Percentiles rank a stretch among this genome's conserved stretches.
Conservation (phyloP, 148 eudicot species). For the Cornus kousa region DNA sequence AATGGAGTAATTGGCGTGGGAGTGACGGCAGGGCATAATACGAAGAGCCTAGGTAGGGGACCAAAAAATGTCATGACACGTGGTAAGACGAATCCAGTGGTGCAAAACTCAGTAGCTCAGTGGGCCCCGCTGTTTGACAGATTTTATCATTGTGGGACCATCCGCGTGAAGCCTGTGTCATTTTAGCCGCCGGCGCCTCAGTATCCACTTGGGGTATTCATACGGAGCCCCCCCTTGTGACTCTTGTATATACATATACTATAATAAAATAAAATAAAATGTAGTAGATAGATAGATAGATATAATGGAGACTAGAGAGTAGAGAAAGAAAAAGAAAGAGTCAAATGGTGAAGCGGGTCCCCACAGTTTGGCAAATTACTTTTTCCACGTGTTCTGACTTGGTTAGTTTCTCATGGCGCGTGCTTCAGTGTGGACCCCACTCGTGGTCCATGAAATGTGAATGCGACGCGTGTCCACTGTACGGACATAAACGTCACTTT, state of each 20-base stretch:
- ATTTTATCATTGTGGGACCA: neutral
- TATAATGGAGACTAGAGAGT: neutral
- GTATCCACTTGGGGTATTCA: neutral
- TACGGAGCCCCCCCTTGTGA: no score
- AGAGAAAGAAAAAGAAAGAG: neutral
- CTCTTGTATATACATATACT: no score
- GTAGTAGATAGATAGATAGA: no score
- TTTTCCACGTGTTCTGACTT: neutral
- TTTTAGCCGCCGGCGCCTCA: conserved; percentile 1
- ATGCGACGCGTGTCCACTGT: conserved; percentile 1
- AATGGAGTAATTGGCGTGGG: conserved; percentile 3
- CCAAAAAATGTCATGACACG: conserved; percentile 3
- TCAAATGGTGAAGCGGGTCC: conserved; percentile 9
- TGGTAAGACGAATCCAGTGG: neutral
- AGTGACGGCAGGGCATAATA: conserved; percentile 13
- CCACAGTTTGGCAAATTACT: neutral
- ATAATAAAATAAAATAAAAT: no score
- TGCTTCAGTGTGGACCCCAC: conserved; percentile 15
- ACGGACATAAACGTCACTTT: conserved; percentile 8
- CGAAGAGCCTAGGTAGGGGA: neutral
- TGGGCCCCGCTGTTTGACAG: conserved; percentile 3
- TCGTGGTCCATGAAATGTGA: conserved; percentile 16
- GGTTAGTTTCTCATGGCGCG: conserved; percentile 14
- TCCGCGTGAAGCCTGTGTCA: neutral
- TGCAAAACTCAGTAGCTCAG: neutral